Conservation (phyloP, 2,329 filamentous ascomycete genomes). For the Ophiostoma himal-ulmi region DNA sequence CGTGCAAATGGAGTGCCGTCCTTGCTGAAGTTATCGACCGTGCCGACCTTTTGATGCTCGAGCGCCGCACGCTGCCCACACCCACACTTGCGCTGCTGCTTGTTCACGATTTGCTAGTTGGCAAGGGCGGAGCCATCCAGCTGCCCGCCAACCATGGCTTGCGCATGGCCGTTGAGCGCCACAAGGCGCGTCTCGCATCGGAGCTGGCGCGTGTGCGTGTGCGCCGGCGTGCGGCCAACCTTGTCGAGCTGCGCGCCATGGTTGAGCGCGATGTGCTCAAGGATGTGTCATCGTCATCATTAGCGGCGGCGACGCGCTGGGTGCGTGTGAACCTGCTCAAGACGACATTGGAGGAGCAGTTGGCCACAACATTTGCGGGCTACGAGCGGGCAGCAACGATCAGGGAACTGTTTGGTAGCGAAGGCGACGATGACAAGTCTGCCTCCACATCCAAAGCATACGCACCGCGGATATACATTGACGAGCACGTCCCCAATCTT, state of each 20-base stretch:
- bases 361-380: slow-evolving; percentile 65
- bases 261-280: slow-evolving; percentile 62
- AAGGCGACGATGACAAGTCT: background rate
- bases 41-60: slow-evolving; percentile 66
- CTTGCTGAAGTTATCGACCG: slow-evolving; percentile 86
- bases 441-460: background rate
- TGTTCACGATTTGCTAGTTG: slow-evolving; percentile 75
- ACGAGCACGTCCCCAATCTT: slow-evolving; percentile 75
- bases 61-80: slow-evolving; percentile 61
- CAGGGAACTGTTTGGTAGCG: slow-evolving; percentile 44
- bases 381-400: slow-evolving; percentile 55
- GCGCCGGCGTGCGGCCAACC: slow-evolving; percentile 59
- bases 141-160: slow-evolving; percentile 75
- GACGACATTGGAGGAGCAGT: slow-evolving; percentile 62
- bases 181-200: slow-evolving; percentile 72
- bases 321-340: slow-evolving; percentile 78
- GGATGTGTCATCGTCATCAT: slow-evolving; percentile 53
- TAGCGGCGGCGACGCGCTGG: slow-evolving; percentile 72
- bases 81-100: slow-evolving; percentile 75
- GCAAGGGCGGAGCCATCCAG: slow-evolving; percentile 66
- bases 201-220: slow-evolving; percentile 79
- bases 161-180: slow-evolving; percentile 65
- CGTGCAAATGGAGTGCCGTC: slow-evolving; percentile 82
- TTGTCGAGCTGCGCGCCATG: slow-evolving; percentile 59
- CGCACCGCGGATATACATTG: slow-evolving; percentile 54